A percentile compares a stretch with the other conserved stretches of the same genome.
These are phyloP conservation scores for Stephania japonica DNA, from an alignment of 164 flowering plant genomes.

Conservation along the genomic window DNA sequence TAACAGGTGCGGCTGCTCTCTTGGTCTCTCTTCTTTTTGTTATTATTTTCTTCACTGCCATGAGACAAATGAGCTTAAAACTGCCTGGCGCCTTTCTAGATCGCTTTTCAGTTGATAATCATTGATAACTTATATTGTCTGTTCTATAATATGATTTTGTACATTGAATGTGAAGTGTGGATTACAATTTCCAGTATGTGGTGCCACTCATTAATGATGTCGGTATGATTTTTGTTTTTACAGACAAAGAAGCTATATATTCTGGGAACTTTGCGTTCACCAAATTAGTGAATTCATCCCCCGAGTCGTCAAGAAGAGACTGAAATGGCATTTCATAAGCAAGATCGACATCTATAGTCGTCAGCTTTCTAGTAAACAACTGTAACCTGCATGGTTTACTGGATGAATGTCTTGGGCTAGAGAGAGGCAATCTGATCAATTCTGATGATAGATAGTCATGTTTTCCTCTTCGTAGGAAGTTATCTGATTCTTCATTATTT, in stretches of 20 bases:
- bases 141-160: neutral
- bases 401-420: neutral
- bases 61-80: no score
- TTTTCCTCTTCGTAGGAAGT: neutral
- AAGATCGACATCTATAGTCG: neutral
- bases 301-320: slow-evolving; percentile 7
- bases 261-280: slow-evolving; percentile 93
- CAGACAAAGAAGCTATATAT: slow-evolving; percentile 78
- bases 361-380: neutral
- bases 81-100: neutral
- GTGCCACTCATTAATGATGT: neutral
- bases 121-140: neutral
- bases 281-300: slow-evolving; percentile 30
- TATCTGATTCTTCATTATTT: neutral
- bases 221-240: slow-evolving; percentile 15
- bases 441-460: neutral
- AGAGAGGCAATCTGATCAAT: neutral
- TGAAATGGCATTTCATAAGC: neutral
- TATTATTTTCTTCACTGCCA: no score
- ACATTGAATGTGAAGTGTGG: neutral
- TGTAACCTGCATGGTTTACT: slow-evolving; percentile 1
- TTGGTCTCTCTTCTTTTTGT: neutral
- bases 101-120: neutral
- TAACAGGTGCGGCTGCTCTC: slow-evolving; percentile 73
- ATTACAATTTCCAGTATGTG: neutral